phyloP scores from a whole-genome alignment of 345 rosid species.

The Odontarrhena argentea region DNA sequence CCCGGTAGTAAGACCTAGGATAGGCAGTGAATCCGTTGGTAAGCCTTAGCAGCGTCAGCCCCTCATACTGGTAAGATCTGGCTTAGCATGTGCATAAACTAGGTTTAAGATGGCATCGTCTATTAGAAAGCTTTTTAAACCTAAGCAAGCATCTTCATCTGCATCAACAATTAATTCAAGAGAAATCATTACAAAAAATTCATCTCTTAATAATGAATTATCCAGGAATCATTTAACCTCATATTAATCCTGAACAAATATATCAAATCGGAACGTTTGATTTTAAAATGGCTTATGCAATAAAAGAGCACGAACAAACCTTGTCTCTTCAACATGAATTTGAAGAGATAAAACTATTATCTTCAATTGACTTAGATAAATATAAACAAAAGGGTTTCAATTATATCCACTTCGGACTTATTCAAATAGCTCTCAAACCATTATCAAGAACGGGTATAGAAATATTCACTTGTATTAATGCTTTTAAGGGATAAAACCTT shows the following conservation, averaged over 20 bases:
- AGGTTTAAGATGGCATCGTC: too few relatives aligned
- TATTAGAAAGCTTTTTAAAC: too few relatives aligned
- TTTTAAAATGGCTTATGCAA: not conserved
- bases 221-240: not conserved
- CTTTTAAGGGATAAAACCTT: not conserved
- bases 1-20: too few relatives aligned
- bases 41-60: too few relatives aligned
- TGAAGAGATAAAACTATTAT: conserved; percentile 5
- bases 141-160: too few relatives aligned
- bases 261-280: conserved; percentile 1
- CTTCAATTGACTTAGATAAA: too few relatives aligned
- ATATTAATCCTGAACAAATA: not conserved
- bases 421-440: not conserved
- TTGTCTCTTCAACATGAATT: not conserved
- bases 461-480: not conserved
- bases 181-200: too few relatives aligned
- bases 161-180: too few relatives aligned
- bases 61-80: too few relatives aligned
- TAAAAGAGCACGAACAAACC: conserved; percentile 2
- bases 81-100: too few relatives aligned
- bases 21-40: too few relatives aligned
- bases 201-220: too few relatives aligned
- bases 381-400: conserved; percentile 17
- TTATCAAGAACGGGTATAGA: not conserved
- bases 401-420: not conserved